Base-by-base conservation (phyloP, 108 stramenopile genomes). In the Asterionellopsis glacialis region DNA sequence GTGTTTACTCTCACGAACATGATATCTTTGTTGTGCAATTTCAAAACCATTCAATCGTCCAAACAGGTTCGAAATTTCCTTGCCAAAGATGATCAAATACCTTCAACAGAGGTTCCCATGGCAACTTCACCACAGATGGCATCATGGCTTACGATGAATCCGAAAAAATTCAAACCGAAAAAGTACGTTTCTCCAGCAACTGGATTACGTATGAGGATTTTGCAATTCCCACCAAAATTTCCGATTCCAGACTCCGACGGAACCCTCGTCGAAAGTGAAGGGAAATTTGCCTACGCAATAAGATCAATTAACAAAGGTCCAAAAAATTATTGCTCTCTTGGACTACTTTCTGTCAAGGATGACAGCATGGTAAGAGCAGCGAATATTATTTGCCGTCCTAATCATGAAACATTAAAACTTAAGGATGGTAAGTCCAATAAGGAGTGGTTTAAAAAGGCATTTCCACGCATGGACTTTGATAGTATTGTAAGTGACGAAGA, bases 331-430 rank as follows among this genome's bases (percentile, higher is more conserved):
- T 57, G 57, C 26, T 60, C 63, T 7, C 45, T 90, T 24, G 84
- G 85, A 42, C 52, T 83, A 23, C 59, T 90, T 15, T 83, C 84
- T 38, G 64, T 75, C 55, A 73, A 76, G 45, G 73, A 79, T 65
- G 67, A 72, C 15, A 54, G 41, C 15, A 58, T 45, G 58, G 57
- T 82, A 1, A 68, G 85, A 11, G 74, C 83, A 13, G 72, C 80
- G 22, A 90, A 84, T 48, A 63, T 83, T 44, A 68, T 82, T 61
- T 76, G 74, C 12, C 67, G 78, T 7, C 68, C 73, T 16, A 65
- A 85, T 70, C 87, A 88, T 55, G 66, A 70, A 11, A 38, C 84
- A n/a, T 83, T 79, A 79, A 68, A 71, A 18, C 25, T 83, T 16
- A 57, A 53, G 1, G 72, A 78, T 53, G 82, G 80, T 19, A 42